These are phyloP conservation scores for Boletus bicolor DNA, from an alignment of 768 basidiomycete species.

Conservation along the genomic window DNA sequence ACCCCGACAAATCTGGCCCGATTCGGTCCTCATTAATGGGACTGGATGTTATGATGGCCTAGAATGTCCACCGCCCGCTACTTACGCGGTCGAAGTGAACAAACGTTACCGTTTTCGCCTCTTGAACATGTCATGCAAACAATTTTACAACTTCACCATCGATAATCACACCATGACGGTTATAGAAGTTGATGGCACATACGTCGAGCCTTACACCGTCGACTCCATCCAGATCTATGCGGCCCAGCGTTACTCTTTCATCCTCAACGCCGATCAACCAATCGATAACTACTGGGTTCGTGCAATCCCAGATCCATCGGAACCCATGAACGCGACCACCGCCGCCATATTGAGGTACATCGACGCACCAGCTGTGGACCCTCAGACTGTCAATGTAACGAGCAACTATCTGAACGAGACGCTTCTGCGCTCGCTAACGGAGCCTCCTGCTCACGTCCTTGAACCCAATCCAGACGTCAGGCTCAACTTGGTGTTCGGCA, in stretches of 20 bases:
- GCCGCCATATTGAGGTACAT: slow-evolving; percentile 19
- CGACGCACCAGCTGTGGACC: slow-evolving; percentile 14
- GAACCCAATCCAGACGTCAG: slow-evolving; percentile 19
- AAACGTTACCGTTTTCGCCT: slow-evolving; percentile 41
- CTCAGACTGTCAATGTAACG: not conserved
- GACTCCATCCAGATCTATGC: slow-evolving; percentile 36
- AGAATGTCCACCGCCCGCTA: slow-evolving; percentile 23
- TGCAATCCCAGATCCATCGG: not conserved
- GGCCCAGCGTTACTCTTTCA: slow-evolving; percentile 47
- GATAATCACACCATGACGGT: slow-evolving; percentile 31
- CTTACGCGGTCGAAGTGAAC: slow-evolving; percentile 32
- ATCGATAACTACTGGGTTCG: slow-evolving; percentile 40
- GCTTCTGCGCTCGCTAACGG: slow-evolving; percentile 13
- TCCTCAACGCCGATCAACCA: slow-evolving; percentile 39
- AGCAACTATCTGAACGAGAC: slow-evolving; percentile 15
- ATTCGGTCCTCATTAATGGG: slow-evolving; percentile 42
- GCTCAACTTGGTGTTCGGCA: slow-evolving; percentile 15
- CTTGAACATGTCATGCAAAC: slow-evolving; percentile 35
- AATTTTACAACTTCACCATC: slow-evolving; percentile 28
- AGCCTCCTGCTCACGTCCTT: slow-evolving; percentile 9
- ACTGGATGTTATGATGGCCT: slow-evolving; percentile 32
- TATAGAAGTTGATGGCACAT: slow-evolving; percentile 44
- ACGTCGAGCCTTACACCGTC: slow-evolving; percentile 37
- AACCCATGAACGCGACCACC: not conserved
- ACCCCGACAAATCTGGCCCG: slow-evolving; percentile 17